These are phyloP conservation scores for Cystofilobasidium macerans DNA, from an alignment of 768 basidiomycete genomes.

Conservation along the genomic window DNA sequence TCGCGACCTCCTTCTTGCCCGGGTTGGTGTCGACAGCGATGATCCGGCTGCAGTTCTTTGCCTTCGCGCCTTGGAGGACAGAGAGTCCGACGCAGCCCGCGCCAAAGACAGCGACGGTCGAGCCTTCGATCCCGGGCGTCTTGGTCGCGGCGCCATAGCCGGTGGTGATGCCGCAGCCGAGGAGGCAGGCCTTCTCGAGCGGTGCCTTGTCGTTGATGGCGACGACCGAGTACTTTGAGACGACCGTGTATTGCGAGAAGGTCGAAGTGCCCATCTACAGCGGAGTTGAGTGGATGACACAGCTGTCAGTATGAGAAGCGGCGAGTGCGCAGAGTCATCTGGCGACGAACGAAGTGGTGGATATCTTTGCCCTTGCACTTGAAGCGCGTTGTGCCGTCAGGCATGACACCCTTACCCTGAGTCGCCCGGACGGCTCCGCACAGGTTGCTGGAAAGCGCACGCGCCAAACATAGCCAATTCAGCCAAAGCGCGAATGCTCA, in stretches of 20 bases:
- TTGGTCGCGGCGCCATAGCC: conserved; percentile 94
- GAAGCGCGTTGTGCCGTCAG: conserved; percentile 79
- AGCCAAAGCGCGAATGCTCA: background rate
- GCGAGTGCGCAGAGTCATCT: background rate
- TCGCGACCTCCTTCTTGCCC: conserved; percentile 73
- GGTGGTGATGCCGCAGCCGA: conserved; percentile 79
- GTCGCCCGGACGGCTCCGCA: conserved; percentile 63
- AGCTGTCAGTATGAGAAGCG: background rate
- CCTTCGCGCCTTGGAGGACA: conserved; percentile 65
- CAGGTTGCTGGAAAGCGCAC: conserved; percentile 5
- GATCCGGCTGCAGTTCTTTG: conserved; percentile 71
- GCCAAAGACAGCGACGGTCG: conserved; percentile 87
- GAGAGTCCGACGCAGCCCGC: conserved; percentile 91
- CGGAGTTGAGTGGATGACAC: background rate
- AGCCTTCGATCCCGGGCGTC: conserved; percentile 69
- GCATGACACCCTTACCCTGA: conserved; percentile 91
- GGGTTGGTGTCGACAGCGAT: conserved; percentile 88
- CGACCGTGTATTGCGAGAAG: conserved; percentile 99
- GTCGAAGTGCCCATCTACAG: conserved; percentile 93
- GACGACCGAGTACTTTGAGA: conserved; percentile 92
- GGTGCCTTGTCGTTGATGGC: conserved; percentile 75
- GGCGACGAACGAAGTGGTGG: conserved; percentile 68
- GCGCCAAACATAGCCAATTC: conserved; percentile 4
- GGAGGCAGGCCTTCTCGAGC: conserved; percentile 86
- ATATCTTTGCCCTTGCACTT: conserved; percentile 74